Evolutionary conservation across 2,329 filamentous ascomycete species (phyloP).

Genomic region (Penicillium sp.): DNA sequence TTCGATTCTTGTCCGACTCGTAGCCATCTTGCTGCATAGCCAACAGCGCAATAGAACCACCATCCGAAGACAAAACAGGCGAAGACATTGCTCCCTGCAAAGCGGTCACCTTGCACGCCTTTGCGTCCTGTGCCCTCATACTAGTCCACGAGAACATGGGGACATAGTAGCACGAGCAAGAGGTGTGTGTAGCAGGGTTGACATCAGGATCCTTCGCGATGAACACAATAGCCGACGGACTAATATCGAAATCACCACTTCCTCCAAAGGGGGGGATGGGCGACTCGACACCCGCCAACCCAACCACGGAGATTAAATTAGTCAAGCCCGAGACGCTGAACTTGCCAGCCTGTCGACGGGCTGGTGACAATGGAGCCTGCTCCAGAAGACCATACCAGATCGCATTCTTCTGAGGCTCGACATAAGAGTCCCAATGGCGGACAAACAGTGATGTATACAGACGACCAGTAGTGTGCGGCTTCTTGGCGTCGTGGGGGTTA

Average conservation of each 20-base stretch:
- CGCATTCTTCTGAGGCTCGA: slow-evolving; percentile 53
- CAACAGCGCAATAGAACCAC: slow-evolving; percentile 48
- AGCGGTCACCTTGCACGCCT: slow-evolving; percentile 36
- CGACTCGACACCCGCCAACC: slow-evolving; percentile 47
- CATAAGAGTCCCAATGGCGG: slow-evolving; percentile 58
- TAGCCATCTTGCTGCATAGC: slow-evolving; percentile 52
- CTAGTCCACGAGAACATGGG: slow-evolving; percentile 49
- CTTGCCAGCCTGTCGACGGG: slow-evolving; percentile 42
- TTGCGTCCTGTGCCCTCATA: slow-evolving; percentile 34
- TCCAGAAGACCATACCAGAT: slow-evolving; percentile 56
- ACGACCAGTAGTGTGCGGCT: slow-evolving; percentile 50
- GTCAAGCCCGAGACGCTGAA: slow-evolving; percentile 47
- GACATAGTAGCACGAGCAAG: slow-evolving; percentile 51
- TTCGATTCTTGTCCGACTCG: slow-evolving; percentile 52
- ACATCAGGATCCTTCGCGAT: slow-evolving; percentile 51
- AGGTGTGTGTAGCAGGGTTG: slow-evolving; percentile 52
- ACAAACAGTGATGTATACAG: slow-evolving; percentile 58
- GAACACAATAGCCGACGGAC: slow-evolving; percentile 49
- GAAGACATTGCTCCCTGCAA: slow-evolving; percentile 50
- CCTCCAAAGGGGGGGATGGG: slow-evolving; percentile 55
- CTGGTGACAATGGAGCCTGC: slow-evolving; percentile 42
- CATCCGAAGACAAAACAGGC: slow-evolving; percentile 50
- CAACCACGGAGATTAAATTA: slow-evolving; percentile 48
- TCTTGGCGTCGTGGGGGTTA: slow-evolving; percentile 55
- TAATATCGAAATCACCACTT: slow-evolving; percentile 52